Conservation (phyloP, 2,329 filamentous ascomycete genomes). For the Westerdykella ornata region DNA sequence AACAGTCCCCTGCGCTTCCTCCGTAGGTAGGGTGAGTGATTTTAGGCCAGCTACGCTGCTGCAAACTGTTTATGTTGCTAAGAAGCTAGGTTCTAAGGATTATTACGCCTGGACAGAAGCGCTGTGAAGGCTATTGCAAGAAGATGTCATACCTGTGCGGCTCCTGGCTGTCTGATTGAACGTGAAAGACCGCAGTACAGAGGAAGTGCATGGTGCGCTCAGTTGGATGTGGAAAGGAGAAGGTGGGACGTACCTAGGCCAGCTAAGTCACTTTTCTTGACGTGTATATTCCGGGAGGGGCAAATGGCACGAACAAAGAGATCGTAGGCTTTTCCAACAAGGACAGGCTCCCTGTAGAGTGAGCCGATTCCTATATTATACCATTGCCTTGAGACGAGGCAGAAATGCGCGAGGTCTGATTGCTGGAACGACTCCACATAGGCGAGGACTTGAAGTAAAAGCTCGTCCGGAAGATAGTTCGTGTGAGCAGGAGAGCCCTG, state of each 20-base stretch:
- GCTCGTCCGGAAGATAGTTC: slow-evolving; percentile 48
- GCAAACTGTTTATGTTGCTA: too few relatives aligned
- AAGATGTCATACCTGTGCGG: too few relatives aligned
- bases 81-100: too few relatives aligned
- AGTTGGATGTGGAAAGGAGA: not conserved
- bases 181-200: too few relatives aligned
- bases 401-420: slow-evolving; percentile 45
- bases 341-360: slow-evolving; percentile 49
- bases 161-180: too few relatives aligned
- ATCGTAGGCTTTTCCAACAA: slow-evolving; percentile 49
- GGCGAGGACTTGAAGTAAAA: slow-evolving; percentile 47
- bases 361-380: slow-evolving; percentile 47
- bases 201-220: too few relatives aligned
- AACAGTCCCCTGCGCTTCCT: too few relatives aligned
- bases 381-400: slow-evolving; percentile 47
- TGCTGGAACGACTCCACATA: slow-evolving; percentile 41
- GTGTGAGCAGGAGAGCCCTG: slow-evolving; percentile 3
- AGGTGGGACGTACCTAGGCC: slow-evolving; percentile 24
- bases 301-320: slow-evolving; percentile 51
- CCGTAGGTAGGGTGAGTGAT: too few relatives aligned
- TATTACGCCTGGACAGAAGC: too few relatives aligned
- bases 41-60: too few relatives aligned
- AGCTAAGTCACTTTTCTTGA: slow-evolving; percentile 45
- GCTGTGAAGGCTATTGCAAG: too few relatives aligned
- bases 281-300: slow-evolving; percentile 45